Evolutionary conservation across 2,329 filamentous ascomycete species (phyloP).

Genomic region (Verticillium tricorpus): DNA sequence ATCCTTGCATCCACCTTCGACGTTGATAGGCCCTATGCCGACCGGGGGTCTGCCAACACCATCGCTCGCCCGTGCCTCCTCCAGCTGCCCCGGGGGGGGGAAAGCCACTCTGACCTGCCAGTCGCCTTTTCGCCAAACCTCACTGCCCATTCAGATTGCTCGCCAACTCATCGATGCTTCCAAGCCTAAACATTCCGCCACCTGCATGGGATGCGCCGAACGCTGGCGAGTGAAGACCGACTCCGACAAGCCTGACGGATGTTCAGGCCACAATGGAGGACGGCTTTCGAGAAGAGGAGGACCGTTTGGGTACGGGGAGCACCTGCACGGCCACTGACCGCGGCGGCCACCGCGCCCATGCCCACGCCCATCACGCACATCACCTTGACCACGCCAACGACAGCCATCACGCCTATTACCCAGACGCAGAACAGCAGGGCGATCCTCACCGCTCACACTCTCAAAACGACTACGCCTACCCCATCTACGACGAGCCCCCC

Average conservation of each 20-base stretch:
- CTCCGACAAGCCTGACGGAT: constrained; percentile 38
- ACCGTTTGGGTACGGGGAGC: constrained; percentile 25
- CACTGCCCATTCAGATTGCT: constrained; percentile 26
- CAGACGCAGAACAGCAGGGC: constrained; percentile 15
- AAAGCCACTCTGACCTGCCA: constrained; percentile 5
- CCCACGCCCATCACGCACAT: constrained; percentile 20
- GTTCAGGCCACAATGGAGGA: constrained; percentile 45
- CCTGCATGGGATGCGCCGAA: constrained; percentile 38
- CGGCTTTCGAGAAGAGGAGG: constrained; percentile 39
- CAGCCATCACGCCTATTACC: constrained; percentile 20
- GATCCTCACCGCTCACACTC: constrained; percentile 16
- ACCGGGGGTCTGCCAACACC: not conserved
- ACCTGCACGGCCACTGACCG: constrained; percentile 8
- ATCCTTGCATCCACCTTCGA: not conserved
- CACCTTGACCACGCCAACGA: constrained; percentile 17
- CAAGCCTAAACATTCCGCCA: constrained; percentile 26
- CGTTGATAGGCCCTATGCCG: not conserved
- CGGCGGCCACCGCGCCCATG: constrained; percentile 13
- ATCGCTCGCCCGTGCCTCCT: not conserved
- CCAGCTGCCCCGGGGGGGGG: not conserved
- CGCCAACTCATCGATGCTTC: constrained; percentile 44
- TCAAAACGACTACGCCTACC: constrained; percentile 19
- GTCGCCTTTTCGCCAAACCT: constrained; percentile 15
- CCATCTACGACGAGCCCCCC: constrained; percentile 16
- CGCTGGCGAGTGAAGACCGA: constrained; percentile 33